Conservation (phyloP, 495 filamentous ascomycete genomes). For the Penicillium bovifimosum region DNA sequence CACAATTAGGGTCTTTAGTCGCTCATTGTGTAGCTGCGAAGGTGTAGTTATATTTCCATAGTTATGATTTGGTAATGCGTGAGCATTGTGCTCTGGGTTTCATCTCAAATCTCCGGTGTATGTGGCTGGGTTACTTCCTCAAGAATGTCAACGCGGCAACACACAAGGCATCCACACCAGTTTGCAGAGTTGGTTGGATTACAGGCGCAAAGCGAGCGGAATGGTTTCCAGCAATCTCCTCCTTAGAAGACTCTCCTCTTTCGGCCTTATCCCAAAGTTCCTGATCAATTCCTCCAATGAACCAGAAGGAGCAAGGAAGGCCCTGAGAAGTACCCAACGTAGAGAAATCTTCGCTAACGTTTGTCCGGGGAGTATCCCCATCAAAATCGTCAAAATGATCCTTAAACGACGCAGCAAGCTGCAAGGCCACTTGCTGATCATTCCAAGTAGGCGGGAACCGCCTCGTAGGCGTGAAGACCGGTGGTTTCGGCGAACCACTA, state of each 20-base stretch:
- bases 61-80: too few relatives aligned
- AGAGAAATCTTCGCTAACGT: conserved; percentile 44
- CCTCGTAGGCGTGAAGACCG: conserved; percentile 38
- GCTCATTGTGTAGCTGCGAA: too few relatives aligned
- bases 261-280: conserved; percentile 40
- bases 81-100: too few relatives aligned
- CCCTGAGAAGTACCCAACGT: conserved; percentile 34
- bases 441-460: conserved; percentile 44
- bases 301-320: conserved; percentile 43
- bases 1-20: too few relatives aligned
- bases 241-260: conserved; percentile 7
- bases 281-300: conserved; percentile 40
- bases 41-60: too few relatives aligned
- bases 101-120: neutral
- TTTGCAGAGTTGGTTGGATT: conserved; percentile 56
- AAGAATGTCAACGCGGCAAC: conserved; percentile 50
- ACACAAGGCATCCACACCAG: conserved; percentile 52
- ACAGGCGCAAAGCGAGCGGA: conserved; percentile 56
- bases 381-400: conserved; percentile 41
- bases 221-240: conserved; percentile 50
- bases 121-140: conserved; percentile 8
- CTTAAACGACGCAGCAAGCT: conserved; percentile 31
- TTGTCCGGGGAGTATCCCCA: conserved; percentile 27
- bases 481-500: conserved; percentile 41
- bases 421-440: conserved; percentile 22